Evolutionary conservation across 73 alveolate species (phyloP).

Genomic region (Blepharisma stoltei): DNA sequence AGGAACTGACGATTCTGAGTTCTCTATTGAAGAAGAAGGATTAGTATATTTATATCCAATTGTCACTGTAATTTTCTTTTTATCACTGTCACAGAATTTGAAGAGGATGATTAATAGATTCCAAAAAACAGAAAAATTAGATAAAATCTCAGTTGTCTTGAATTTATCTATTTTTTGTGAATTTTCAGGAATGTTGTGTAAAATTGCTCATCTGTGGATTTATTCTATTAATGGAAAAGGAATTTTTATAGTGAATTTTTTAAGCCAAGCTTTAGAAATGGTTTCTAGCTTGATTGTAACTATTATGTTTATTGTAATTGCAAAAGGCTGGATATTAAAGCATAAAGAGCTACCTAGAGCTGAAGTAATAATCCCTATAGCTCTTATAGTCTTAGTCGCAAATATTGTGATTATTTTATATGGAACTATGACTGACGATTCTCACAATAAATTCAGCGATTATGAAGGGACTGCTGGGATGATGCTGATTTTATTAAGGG

Average conservation of each 20-base stretch:
- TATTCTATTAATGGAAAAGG: constrained; percentile 11
- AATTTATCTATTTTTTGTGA: constrained; percentile 21
- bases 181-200: not conserved
- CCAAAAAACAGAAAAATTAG: constrained; percentile 19
- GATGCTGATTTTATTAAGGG: not conserved
- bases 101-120: not conserved
- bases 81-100: not conserved
- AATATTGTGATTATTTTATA: not conserved
- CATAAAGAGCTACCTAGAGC: constrained; percentile 15
- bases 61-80: not conserved
- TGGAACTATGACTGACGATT: constrained; percentile 11
- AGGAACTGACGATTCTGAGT: not conserved
- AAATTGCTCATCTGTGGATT: constrained; percentile 4
- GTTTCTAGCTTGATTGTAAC: not conserved
- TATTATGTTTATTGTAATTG: not conserved
- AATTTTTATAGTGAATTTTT: not conserved
- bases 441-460: not conserved
- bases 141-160: not conserved
- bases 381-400: not conserved
- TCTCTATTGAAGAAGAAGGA: constrained; percentile 29
- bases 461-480: constrained; percentile 28
- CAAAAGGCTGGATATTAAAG: constrained; percentile 27
- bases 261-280: not conserved
- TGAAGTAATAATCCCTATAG: constrained; percentile 14
- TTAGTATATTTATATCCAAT: not conserved